Conservation (phyloP, 116 monocot species). For the Papilionanthe hybrid region DNA sequence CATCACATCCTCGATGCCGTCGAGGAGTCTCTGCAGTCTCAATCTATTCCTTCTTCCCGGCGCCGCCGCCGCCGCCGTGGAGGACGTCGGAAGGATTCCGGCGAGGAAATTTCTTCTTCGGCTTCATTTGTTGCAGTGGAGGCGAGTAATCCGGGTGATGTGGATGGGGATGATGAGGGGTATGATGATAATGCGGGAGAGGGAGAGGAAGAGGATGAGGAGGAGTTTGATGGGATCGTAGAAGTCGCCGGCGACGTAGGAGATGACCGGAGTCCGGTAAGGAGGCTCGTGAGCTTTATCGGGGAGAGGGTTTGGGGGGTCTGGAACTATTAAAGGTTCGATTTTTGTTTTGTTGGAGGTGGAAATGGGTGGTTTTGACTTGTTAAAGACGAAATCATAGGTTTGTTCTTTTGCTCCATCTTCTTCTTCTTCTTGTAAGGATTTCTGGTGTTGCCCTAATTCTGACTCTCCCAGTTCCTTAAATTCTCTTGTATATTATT, state of each 20-base stretch:
- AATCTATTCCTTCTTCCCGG: neutral
- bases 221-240: neutral
- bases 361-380: too few species aligned
- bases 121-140: neutral
- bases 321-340: too few species aligned
- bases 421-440: too few species aligned
- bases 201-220: too few species aligned
- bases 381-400: too few species aligned
- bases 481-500: too few species aligned
- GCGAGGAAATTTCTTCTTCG: too few species aligned
- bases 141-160: neutral
- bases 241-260: neutral
- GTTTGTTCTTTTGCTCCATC: too few species aligned
- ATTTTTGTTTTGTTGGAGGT: too few species aligned
- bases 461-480: too few species aligned
- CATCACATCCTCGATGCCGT: constrained; percentile 51
- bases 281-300: constrained; percentile 33
- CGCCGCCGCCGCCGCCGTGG: constrained; percentile 2
- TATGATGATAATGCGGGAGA: too few species aligned
- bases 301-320: constrained; percentile 8
- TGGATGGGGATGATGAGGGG: neutral
- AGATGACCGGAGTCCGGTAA: constrained; percentile 14
- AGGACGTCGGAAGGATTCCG: neutral
- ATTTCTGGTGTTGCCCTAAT: too few species aligned
- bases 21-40: constrained; percentile 18